phyloP scores from a whole-genome alignment of 179 eudicot species.

The Sideroxylon spinosum region DNA sequence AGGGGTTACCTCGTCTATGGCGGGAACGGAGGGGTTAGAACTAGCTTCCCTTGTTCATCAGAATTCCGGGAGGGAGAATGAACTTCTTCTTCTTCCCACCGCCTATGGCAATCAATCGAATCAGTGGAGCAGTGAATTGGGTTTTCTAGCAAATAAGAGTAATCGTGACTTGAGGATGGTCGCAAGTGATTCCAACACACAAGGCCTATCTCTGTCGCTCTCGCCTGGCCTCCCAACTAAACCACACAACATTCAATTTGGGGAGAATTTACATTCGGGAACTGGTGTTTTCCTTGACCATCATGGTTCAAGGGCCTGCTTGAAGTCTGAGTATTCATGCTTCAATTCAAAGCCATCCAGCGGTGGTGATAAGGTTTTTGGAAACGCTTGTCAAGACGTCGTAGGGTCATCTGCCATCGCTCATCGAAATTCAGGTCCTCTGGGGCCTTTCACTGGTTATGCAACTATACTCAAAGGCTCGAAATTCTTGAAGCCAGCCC shows the following conservation, averaged over 20 bases:
- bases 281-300: neutral
- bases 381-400: conserved; percentile 13
- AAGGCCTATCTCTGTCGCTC: conserved; percentile 38
- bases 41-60: conserved; percentile 2
- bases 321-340: conserved; percentile 11
- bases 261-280: conserved; percentile 5
- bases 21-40: conserved; percentile 1
- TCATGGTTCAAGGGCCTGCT: neutral
- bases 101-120: conserved; percentile 11
- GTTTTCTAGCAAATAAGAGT: conserved; percentile 6
- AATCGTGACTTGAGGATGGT: conserved; percentile 9
- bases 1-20: conserved; percentile 17
- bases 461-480: conserved; percentile 56
- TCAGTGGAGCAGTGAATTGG: conserved; percentile 21
- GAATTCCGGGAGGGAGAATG: conserved; percentile 1
- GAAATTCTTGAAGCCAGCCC: conserved; percentile 64
- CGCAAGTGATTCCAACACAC: conserved; percentile 24
- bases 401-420: conserved; percentile 18
- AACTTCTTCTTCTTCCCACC: conserved; percentile 19
- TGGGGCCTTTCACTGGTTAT: conserved; percentile 84
- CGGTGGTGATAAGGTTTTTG: conserved; percentile 5
- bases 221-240: conserved; percentile 27
- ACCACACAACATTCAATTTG: neutral
- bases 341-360: neutral
- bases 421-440: conserved; percentile 43